Conservation (phyloP, 257 asterid species). For the Leonotis leonurus region DNA sequence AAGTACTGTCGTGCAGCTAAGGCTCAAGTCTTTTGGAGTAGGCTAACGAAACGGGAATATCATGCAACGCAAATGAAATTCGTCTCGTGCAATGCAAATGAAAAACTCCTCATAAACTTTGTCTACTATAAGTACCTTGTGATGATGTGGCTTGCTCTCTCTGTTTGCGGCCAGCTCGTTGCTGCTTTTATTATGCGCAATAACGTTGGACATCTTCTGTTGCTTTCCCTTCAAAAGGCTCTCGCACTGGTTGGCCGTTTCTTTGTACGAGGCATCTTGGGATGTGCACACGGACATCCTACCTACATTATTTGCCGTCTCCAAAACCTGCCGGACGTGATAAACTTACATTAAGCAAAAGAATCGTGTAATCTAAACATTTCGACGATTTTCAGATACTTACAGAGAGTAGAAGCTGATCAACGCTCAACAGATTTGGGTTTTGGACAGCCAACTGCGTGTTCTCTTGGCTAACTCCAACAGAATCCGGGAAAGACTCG, state of each 20-base stretch:
- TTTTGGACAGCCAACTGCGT: slow-evolving; percentile 30
- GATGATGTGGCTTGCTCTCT: too few species aligned
- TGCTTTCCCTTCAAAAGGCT: slow-evolving; percentile 65
- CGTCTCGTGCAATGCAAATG: too few species aligned
- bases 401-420: slow-evolving; percentile 91
- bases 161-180: slow-evolving; percentile 26
- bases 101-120: too few species aligned
- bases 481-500: slow-evolving; percentile 34
- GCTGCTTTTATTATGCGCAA: slow-evolving; percentile 47
- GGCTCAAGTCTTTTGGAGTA: too few species aligned
- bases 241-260: slow-evolving; percentile 75
- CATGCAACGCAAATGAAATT: too few species aligned
- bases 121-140: too few species aligned
- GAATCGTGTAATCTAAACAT: background rate
- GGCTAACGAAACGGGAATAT: too few species aligned
- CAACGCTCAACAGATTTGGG: slow-evolving; percentile 64
- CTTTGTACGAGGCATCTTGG: slow-evolving; percentile 63
- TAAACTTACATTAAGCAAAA: background rate
- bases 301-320: slow-evolving; percentile 69
- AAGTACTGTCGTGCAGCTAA: too few species aligned
- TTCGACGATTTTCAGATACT: slow-evolving; percentile 20
- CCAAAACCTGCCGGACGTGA: slow-evolving; percentile 46
- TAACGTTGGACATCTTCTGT: slow-evolving; percentile 61
- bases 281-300: slow-evolving; percentile 61
- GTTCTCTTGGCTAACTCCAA: slow-evolving; percentile 30